Conservation (phyloP, 768 basidiomycete species). For the Russula sp. region DNA sequence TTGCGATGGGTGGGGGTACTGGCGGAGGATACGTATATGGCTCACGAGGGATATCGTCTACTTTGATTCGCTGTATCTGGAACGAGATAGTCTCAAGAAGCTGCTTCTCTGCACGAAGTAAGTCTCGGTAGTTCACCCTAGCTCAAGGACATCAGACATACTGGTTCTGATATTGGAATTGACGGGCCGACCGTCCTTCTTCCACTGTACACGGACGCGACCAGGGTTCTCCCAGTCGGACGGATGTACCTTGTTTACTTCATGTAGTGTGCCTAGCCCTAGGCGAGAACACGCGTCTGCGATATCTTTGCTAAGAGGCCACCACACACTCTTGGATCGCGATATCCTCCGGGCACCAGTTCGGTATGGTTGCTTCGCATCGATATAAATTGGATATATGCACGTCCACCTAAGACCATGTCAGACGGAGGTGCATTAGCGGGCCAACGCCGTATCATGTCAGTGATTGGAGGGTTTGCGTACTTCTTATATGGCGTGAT, state of each 20-base stretch:
- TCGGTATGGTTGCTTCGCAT: constrained; percentile 86
- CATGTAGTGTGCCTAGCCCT: constrained; percentile 77
- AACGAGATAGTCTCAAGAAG: constrained; percentile 68
- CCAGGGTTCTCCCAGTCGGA: constrained; percentile 99
- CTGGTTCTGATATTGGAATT: constrained; percentile 71
- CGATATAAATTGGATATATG: constrained; percentile 95
- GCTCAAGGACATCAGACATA: constrained; percentile 35
- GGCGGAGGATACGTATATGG: constrained; percentile 44
- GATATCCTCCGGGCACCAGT: constrained; percentile 79
- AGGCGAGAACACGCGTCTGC: constrained; percentile 74
- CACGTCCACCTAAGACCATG: constrained; percentile 72
- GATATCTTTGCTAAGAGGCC: constrained; percentile 92
- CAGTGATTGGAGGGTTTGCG: constrained; percentile 28
- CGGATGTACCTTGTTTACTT: constrained; percentile 87
- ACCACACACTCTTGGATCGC: constrained; percentile 79
- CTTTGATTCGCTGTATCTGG: constrained; percentile 67
- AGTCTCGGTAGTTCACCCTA: background rate
- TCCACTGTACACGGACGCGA: constrained; percentile 88
- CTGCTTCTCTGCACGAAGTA: constrained; percentile 51
- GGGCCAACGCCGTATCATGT: constrained; percentile 14
- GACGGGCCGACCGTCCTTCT: constrained; percentile 64
- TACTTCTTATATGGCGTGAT: constrained; percentile 82
- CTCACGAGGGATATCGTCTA: constrained; percentile 59
- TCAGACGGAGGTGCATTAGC: constrained; percentile 11
- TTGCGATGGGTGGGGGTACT: constrained; percentile 28